Percentiles rank a stretch among this genome's conserved stretches.
phyloP scores from a whole-genome alignment of 257 asterid genomes.

The Salvia hispanica region DNA sequence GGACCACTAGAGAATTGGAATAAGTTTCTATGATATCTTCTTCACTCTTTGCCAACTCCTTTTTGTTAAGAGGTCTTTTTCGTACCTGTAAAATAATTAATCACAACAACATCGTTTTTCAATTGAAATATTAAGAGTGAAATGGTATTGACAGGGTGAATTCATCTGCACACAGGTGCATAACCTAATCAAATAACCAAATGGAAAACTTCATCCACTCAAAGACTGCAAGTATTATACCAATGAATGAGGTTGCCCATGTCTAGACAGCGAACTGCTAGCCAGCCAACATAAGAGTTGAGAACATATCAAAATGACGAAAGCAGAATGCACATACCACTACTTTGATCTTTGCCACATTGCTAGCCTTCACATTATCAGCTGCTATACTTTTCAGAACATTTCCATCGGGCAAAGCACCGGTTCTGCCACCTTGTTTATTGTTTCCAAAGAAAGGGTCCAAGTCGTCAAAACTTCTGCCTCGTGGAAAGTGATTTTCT shows the following conservation, averaged over 20 bases:
- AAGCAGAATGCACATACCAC: conserved; percentile 58
- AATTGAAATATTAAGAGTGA: conserved; percentile 1
- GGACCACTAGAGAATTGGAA: conserved; percentile 69
- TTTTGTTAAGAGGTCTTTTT: conserved; percentile 87
- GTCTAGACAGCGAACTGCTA: not conserved
- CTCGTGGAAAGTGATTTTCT: conserved; percentile 59
- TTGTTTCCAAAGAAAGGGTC: conserved; percentile 67
- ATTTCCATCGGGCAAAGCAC: conserved; percentile 65
- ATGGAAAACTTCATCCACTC: conserved; percentile 1
- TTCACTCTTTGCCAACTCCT: conserved; percentile 81
- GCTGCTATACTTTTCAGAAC: conserved; percentile 64
- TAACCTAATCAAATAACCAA: conserved; percentile 8
- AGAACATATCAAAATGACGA: conserved; percentile 14
- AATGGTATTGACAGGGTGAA: conserved; percentile 4
- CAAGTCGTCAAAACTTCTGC: conserved; percentile 79
- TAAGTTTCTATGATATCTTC: conserved; percentile 85
- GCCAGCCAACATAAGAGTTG: conserved; percentile 22
- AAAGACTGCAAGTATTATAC: not conserved
- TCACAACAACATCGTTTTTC: not conserved
- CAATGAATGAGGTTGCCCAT: not conserved
- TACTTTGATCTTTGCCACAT: conserved; percentile 97
- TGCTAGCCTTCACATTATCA: conserved; percentile 85
- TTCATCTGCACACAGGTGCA: not conserved
- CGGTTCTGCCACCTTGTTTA: conserved; percentile 63
- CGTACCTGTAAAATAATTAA: conserved; percentile 62